These are phyloP conservation scores for Hypoxylon rickii DNA, from an alignment of 495 filamentous ascomycete genomes.

Conservation along the genomic window DNA sequence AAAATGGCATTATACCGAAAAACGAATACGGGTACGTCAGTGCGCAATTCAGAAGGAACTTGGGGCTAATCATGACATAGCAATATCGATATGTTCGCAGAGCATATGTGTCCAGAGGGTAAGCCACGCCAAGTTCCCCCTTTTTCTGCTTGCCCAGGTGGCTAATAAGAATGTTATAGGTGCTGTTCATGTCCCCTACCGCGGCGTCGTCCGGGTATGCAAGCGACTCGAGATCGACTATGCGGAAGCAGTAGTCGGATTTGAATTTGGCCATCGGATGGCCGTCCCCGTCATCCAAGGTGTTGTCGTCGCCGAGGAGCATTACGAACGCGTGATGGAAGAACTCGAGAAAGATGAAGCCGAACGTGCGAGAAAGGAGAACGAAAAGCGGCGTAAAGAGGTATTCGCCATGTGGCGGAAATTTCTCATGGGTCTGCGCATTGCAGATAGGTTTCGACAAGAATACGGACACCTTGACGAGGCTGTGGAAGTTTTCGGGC, in stretches of 20 bases:
- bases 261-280: conserved; percentile 93
- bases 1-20: conserved; percentile 85
- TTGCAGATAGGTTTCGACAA: conserved; percentile 74
- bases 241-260: conserved; percentile 93
- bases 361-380: conserved; percentile 76
- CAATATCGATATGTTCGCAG: conserved; percentile 95
- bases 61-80: conserved; percentile 20
- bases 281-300: conserved; percentile 91
- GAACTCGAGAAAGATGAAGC: conserved; percentile 82
- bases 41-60: neutral
- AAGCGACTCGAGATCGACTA: conserved; percentile 84
- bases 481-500: conserved; percentile 47
- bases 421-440: conserved; percentile 81
- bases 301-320: conserved; percentile 82
- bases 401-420: conserved; percentile 83
- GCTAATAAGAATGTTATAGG: conserved; percentile 35
- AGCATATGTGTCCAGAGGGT: conserved; percentile 84
- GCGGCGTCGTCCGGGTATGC: conserved; percentile 77
- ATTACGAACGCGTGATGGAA: conserved; percentile 74
- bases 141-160: neutral
- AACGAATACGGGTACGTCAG: conserved; percentile 74
- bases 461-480: conserved; percentile 70
- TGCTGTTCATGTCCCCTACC: conserved; percentile 82
- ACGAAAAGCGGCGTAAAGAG: conserved; percentile 76
- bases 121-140: conserved; percentile 24